Base-by-base conservation (phyloP, 2,329 filamentous ascomycete species). In the Ascochyta pisi region DNA sequence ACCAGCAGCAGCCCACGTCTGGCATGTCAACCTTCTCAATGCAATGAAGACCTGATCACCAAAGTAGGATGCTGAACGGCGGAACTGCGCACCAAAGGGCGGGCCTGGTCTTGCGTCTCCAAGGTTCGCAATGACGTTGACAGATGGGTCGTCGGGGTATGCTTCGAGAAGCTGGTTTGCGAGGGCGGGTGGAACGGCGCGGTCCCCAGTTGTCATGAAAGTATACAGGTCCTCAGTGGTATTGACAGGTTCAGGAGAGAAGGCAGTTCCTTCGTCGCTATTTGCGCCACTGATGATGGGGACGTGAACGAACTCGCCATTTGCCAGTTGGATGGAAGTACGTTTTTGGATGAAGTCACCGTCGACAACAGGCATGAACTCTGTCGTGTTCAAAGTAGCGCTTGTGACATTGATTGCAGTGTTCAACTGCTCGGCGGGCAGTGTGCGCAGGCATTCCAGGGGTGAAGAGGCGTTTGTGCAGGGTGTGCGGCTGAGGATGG, bases 221-320 rank as follows among this genome's bases (percentile, higher is more conserved):
- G 73, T 76, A 40, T 76, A 71, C 65, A 87, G 84, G 45, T 86
- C 78, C 15, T 75, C 79, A 10, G 79, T 82, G 1, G 81, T 84
- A 66, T 87, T 82, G 58, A 88, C 81, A 15, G 81, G 82, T 6
- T 58, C 69, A 10, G 80, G 79, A 0, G 78, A 82, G 64, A 88
- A 88, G 1, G 77, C 76, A 0, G 82, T 82, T 2, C 86, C 88
- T 68, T 91, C 88, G 62, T 90, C 88, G 1, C 82, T 82, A 69
- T 89, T 90, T 33, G 82, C 82, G 6, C 89, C 88, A 31, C 82
- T 76, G 6, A 91, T 78, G 37, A 89, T 81, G 1, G 87, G 86
- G 0, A 90, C 84, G 48, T 84, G 80, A 52, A 89, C 83, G 60
- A 89, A 89, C 16, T 81, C 80, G 42, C 86, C 86, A 5, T 79